Percentiles rank a stretch among this genome's conserved stretches.
Evolutionary conservation across 768 basidiomycete species (phyloP).

Genomic region (Lyophyllum decastes): DNA sequence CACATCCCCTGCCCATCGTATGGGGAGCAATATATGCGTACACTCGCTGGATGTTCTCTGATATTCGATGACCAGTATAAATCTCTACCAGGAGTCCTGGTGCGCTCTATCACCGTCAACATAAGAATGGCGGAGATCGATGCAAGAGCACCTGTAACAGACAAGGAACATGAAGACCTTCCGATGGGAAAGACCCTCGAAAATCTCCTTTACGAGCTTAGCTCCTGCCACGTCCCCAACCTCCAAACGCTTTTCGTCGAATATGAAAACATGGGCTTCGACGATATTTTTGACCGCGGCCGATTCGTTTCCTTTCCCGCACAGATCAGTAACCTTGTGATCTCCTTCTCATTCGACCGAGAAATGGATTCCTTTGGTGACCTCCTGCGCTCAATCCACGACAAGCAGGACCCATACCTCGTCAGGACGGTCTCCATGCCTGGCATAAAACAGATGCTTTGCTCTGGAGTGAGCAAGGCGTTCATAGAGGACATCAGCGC

Average conservation of each 20-base stretch:
- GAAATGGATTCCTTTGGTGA: background rate
- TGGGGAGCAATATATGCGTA: conserved; percentile 10
- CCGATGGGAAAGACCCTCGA: conserved; percentile 19
- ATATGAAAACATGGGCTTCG: conserved; percentile 19
- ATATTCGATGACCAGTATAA: background rate
- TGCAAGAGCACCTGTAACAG: background rate
- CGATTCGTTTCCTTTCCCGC: conserved; percentile 22
- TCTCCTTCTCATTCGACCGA: conserved; percentile 10
- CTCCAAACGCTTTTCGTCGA: conserved; percentile 22
- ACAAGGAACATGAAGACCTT: conserved; percentile 1
- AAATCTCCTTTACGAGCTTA: conserved; percentile 20
- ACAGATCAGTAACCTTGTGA: conserved; percentile 21
- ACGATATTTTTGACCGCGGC: conserved; percentile 21
- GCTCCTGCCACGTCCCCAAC: conserved; percentile 17
- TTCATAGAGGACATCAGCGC: conserved; percentile 5
- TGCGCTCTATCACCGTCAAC: conserved; percentile 11
- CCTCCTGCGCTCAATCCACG: background rate
- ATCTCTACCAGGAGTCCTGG: conserved; percentile 3
- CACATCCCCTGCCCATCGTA: conserved; percentile 32
- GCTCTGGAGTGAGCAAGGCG: conserved; percentile 11
- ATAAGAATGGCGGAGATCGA: conserved; percentile 5
- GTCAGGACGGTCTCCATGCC: background rate
- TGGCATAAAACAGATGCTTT: background rate
- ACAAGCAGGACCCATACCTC: background rate
- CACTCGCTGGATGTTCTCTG: conserved; percentile 8